Percentiles rank a stretch among this genome's conserved stretches.
Conservation (phyloP, 306 rosid species). For the Pterocarpus santalinus region DNA sequence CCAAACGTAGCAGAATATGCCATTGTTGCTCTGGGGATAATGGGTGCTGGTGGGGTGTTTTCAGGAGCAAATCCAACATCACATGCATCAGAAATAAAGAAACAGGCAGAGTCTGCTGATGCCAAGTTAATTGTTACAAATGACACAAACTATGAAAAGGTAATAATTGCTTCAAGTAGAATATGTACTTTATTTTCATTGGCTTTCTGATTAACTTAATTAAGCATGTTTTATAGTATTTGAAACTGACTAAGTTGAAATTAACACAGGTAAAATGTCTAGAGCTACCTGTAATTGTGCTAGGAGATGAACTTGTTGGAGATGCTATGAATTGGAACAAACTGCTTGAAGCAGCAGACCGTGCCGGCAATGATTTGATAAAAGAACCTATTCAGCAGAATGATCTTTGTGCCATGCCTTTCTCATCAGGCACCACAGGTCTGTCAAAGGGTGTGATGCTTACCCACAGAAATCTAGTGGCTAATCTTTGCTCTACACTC, state of each 20-base stretch:
- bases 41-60: constrained; percentile 88
- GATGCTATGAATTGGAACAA: constrained; percentile 82
- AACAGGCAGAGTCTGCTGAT: constrained; percentile 77
- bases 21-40: constrained; percentile 80
- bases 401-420: constrained; percentile 93
- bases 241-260: constrained; percentile 34
- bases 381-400: constrained; percentile 60
- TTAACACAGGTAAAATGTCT: constrained; percentile 68
- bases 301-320: constrained; percentile 74
- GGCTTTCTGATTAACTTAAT: not conserved
- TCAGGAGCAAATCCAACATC: constrained; percentile 88
- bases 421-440: constrained; percentile 97
- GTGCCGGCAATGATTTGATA: constrained; percentile 48
- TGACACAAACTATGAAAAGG: constrained; percentile 74
- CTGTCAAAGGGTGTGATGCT: constrained; percentile 95
- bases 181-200: not conserved
- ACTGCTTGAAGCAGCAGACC: constrained; percentile 80
- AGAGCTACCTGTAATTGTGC: constrained; percentile 67
- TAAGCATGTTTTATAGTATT: constrained; percentile 8
- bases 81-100: constrained; percentile 78
- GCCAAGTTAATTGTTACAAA: constrained; percentile 80
- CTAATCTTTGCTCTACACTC: constrained; percentile 89
- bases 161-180: constrained; percentile 32
- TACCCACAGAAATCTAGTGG: constrained; percentile 77
- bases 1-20: constrained; percentile 89